These are phyloP conservation scores for Flaveria linearis DNA, from an alignment of 129 eudicot species.

Conservation along the genomic window DNA sequence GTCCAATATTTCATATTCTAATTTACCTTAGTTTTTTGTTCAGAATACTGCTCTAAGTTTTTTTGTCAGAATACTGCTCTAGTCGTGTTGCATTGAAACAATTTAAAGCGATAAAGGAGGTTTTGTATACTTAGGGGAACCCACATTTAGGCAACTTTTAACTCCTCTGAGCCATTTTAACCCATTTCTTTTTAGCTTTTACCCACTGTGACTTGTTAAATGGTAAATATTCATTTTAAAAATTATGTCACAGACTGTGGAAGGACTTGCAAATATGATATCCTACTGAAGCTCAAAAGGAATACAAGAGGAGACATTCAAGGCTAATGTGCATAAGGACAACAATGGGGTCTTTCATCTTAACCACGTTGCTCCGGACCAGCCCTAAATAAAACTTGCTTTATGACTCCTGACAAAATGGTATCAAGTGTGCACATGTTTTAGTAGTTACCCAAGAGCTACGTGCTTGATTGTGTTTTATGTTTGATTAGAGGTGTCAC, in stretches of 20 bases:
- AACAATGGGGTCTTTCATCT: constrained; percentile 61
- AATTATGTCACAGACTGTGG: constrained; percentile 42
- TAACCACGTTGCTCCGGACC: constrained; percentile 55
- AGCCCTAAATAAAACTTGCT: constrained; percentile 26
- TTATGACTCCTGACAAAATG: background rate
- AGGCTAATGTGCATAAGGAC: constrained; percentile 85
- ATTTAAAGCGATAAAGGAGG: too few species aligned
- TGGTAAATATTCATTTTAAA: background rate
- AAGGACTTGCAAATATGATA: constrained; percentile 66
- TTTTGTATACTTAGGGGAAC: too few species aligned
- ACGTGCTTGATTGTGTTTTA: too few species aligned
- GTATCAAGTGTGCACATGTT: constrained; percentile 16
- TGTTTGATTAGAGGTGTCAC: too few species aligned
- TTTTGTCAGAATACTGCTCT: too few species aligned
- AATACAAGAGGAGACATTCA: constrained; percentile 31
- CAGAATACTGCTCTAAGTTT: too few species aligned
- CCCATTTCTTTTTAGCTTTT: background rate
- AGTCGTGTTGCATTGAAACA: too few species aligned
- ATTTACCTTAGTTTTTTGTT: too few species aligned
- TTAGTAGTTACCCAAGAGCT: too few species aligned
- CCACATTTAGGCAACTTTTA: too few species aligned
- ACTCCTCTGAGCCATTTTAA: background rate
- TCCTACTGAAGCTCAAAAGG: constrained; percentile 69
- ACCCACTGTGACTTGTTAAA: background rate
- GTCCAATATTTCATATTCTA: too few species aligned